Base-by-base conservation (phyloP, 1,284 basidiomycete genomes). In the Sparassis latifolia region DNA sequence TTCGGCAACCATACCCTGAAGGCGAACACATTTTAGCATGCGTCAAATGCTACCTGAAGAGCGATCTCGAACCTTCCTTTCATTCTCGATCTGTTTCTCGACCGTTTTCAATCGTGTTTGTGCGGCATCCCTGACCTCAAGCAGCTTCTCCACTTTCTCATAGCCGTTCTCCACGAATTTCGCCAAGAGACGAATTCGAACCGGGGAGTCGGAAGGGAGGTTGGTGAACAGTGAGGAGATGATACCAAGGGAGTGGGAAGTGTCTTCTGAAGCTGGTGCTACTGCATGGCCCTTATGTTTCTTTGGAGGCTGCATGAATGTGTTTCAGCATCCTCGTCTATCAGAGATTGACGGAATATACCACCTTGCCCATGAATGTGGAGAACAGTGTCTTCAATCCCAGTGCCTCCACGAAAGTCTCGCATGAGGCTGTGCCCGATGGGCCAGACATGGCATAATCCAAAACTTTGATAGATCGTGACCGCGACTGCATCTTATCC, bases 161-260 rank as follows among this genome's bases (percentile, higher is more conserved):
- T 97, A 99, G 44, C 86, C 80, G 35, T 74, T 77, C 66, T 97
- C 92, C 6, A 97, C 91, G 62, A 99, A 98, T 66, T 99, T 99
- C 20, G 92, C 77, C 3, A 99, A 72, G 10, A 99, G 70, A 3
- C 97, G 85, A 52, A 92, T 81, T 9, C 97, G 81, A 9, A 79
- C 75, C 0, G 85, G 73, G 0, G 91, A 88, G 46, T 99, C 96
- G 0, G 92, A 94, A 0, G 82, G 77, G 2, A 99, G 79, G 58
- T 94, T 93, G 6, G 92, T 89, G 60, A 99, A 83, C 2, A 99
- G 73, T 0, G 92, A 95, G 0, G 87, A 85, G 12, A 98, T 75
- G 55, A 98, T 87, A 45, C 92, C 89, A 6, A 99, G 76, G 10
- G 93, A 78, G 64, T 98, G 96, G 29, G 89, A 84, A 30, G 82